Evolutionary conservation across 2,329 filamentous ascomycete genomes (phyloP), one percentile per base, ranked within the genome.

Genomic region (Sclerotinia sclerotiorum): DNA sequence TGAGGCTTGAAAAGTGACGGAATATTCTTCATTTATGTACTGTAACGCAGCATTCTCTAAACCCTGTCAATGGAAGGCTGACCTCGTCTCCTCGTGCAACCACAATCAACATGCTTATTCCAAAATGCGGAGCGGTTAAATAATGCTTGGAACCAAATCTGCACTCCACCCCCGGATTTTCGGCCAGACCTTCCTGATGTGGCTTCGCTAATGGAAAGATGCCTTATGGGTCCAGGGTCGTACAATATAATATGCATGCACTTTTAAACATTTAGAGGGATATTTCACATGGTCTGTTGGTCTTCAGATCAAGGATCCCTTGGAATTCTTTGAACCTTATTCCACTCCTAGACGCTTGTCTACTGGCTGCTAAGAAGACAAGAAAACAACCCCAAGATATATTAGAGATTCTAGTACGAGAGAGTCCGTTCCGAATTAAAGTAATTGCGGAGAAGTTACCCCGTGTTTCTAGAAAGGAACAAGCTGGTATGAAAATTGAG

Each of bases 141-240:
- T 44, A 29, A 27, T 52, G 13, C 51, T 39, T 63, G 51, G 63
- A 39, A 62, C 52, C 39, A 35, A 5, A 29, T 48, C 63, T 58
- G 54, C 42, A 21, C 51, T 57, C 27, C 62, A 55, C 44, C 63
- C 63, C 63, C 63, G 63, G 63, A 65, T 65, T 65, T 65, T 57
- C 52, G 63, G 63, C 51, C 63, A 65, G 63, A 27, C 51, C 57
- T 58, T 65, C 63, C 63, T 65, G 29, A 29, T 27, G 58, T 39
- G 46, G 15, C n/a, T 24, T 24, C 27, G 32, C 52, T 27, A 65
- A 65, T 58, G 29, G 44, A 65, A 65, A 39, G 13, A 46, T 57
- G 13, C 63, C 44, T 58, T 65, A 39, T 57, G 51, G 63, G 27
- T 48, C 52, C 11, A 39, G 63, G 63, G 52, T 57, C 17, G 21